Evolutionary conservation across 495 filamentous ascomycete genomes (phyloP).

Genomic region (Xylaria intraflava): DNA sequence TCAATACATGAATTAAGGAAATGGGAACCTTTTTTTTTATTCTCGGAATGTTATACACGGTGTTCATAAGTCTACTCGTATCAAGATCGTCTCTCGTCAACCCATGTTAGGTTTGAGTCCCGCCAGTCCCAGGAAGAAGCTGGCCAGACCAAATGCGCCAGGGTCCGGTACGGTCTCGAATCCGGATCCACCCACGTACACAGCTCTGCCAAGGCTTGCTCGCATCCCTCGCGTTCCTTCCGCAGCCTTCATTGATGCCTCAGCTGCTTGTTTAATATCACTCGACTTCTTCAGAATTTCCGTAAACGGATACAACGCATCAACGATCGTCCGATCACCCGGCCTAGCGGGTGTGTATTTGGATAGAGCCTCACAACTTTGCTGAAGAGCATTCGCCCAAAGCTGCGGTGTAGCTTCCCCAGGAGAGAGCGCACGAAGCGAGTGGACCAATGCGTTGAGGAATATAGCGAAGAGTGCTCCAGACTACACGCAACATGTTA

Average conservation of each 20-base stretch:
- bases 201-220: slow-evolving; percentile 77
- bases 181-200: slow-evolving; percentile 85
- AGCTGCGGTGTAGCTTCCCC: slow-evolving; percentile 46
- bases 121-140: slow-evolving; percentile 74
- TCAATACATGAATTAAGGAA: slow-evolving; percentile 10
- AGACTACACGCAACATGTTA: slow-evolving; percentile 33
- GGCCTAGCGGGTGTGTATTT: slow-evolving; percentile 85
- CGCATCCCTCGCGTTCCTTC: slow-evolving; percentile 86
- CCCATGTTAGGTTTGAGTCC: slow-evolving; percentile 30
- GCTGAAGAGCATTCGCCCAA: slow-evolving; percentile 69
- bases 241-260: slow-evolving; percentile 67
- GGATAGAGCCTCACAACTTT: slow-evolving; percentile 62
- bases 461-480: slow-evolving; percentile 95
- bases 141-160: slow-evolving; percentile 76
- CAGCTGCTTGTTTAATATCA: slow-evolving; percentile 62
- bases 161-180: slow-evolving; percentile 83
- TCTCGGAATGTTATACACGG: not conserved
- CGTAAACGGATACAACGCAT: slow-evolving; percentile 84
- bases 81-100: slow-evolving; percentile 23
- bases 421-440: slow-evolving; percentile 52
- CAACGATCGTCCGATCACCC: slow-evolving; percentile 85
- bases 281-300: slow-evolving; percentile 56
- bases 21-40: not conserved
- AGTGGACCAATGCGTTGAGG: slow-evolving; percentile 78
- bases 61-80: slow-evolving; percentile 2